Evolutionary conservation across 1,284 basidiomycete genomes (phyloP), one percentile per base, ranked within the genome.

Genomic region (Austroboletus niveus): DNA sequence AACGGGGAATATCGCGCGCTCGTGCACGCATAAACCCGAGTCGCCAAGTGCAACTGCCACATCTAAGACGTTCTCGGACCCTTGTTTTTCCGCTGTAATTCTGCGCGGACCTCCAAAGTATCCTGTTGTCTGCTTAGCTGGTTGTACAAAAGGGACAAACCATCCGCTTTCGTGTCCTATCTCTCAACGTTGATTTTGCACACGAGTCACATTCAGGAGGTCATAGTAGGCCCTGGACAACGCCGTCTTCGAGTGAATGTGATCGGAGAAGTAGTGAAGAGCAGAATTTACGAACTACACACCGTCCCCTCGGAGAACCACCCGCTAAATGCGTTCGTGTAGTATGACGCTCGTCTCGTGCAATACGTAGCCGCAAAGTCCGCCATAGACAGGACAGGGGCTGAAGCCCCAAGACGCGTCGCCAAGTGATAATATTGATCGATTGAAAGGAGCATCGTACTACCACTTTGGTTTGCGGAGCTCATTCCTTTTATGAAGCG

Each of bases 401-500:
- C 22, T 40, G 39, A 39, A 34, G 41, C 24, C 32, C 24, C 8
- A 7, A 32, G 35, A 43, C 14, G 52, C 31, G 20, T 36, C 32
- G 20, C 47, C 47, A 24, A 48, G 49, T 44, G 42, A 49, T 42
- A 47, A 39, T 49, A 53, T 54, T 45, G 51, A 60, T 47, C 46
- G 47, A 32, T 35, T 24, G 24, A 49, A 45, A 41, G 27, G 35
- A 53, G 56, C 52, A 50, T 38, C 42, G 32, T 49, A 45, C 72
- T 65, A 90, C 87, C 87, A 91, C 70, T 89, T 91, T 41, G 72
- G 73, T 58, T 78, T 81, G 58, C 84, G 77, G 53, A 76, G 64
- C 12, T 79, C 79, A 56, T 82, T 80, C 73, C 84, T 91, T 57
- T 81, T 81, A 54, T 78, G 80, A 12, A 90, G 74, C 9, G 89